Percentiles rank a stretch among this genome's conserved stretches.
phyloP scores from a whole-genome alignment of 1,284 basidiomycete genomes.

The Trametes versicolor region DNA sequence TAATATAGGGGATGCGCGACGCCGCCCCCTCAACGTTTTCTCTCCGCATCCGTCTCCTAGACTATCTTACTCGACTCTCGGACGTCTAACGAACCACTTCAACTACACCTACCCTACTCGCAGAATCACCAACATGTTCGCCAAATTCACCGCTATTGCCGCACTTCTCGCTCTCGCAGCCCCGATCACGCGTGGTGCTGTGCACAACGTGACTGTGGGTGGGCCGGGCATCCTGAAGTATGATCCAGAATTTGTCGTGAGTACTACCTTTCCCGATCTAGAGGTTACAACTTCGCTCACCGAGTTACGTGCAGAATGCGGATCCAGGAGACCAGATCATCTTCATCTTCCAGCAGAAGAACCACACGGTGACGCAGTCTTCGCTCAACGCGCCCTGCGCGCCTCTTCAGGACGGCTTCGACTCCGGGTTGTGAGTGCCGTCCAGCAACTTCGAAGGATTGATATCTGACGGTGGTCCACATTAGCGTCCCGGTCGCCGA shows the following conservation, averaged over 20 bases:
- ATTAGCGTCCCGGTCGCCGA: slow-evolving; percentile 60
- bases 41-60: slow-evolving; percentile 11
- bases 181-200: slow-evolving; percentile 45
- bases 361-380: slow-evolving; percentile 72
- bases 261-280: slow-evolving; percentile 38
- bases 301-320: slow-evolving; percentile 50
- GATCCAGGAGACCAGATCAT: slow-evolving; percentile 57
- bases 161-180: slow-evolving; percentile 41
- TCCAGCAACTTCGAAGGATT: neutral
- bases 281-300: neutral
- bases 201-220: slow-evolving; percentile 61
- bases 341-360: slow-evolving; percentile 67
- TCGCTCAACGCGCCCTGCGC: slow-evolving; percentile 61
- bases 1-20: slow-evolving; percentile 6
- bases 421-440: slow-evolving; percentile 63
- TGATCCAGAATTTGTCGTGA: slow-evolving; percentile 56
- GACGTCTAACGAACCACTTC: slow-evolving; percentile 17
- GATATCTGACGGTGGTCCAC: neutral
- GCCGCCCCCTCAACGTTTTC: slow-evolving; percentile 9
- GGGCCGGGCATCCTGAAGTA: slow-evolving; percentile 57
- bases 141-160: slow-evolving; percentile 29
- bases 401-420: slow-evolving; percentile 55
- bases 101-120: slow-evolving; percentile 6
- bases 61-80: slow-evolving; percentile 16
- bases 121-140: slow-evolving; percentile 7